Evolutionary conservation across 495 filamentous ascomycete genomes (phyloP), one percentile per base, ranked within the genome.

Genomic region (Letharia lupina): DNA sequence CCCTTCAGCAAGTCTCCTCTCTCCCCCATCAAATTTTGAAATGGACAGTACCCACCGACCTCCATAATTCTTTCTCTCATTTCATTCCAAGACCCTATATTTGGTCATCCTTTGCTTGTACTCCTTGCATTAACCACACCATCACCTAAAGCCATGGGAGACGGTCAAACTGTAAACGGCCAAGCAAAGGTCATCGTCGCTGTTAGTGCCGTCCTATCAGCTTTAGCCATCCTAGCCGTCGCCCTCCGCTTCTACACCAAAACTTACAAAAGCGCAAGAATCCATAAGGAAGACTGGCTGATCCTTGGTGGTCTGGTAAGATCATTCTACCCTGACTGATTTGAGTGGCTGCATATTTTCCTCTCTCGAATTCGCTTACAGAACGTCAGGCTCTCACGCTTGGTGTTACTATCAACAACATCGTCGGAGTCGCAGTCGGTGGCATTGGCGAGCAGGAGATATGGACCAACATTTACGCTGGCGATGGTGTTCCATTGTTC

Each of bases 231-330:
- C 5, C n/a, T 74, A 1, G 69, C 73, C 1, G 68, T 79, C 7
- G 48, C 54, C n/a, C 63, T 78, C 20, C 76, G 77, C 13, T 69
- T 79, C 63, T 62, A 64, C 20, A 69, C 73, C n/a, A 65, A 75
- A 9, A 68, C 70, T 1, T 65, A 67, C 35, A 70, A 76, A 28
- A 67, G 70, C 11, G 71, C 70, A 63, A 70, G 66, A 20, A 60
- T 77, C 59, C 65, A 71, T 63, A 68, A 70, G 20, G 77, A 79
- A 65, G 77, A 79, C 61, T 77, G 70, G 65, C 52, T 71, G 15
- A 78, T 77, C 44, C 37, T 78, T 13, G 61, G 65, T 15, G 76
- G 72, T 4, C 58, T 77, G 64, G 77, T 78, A 67, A 60, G 39
- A 62, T 58, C 16, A 48, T 23, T 61, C 47, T 59, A 31, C 16